These are phyloP conservation scores for Bryoglossum gracile DNA, from an alignment of 495 filamentous ascomycete species.

Conservation along the genomic window DNA sequence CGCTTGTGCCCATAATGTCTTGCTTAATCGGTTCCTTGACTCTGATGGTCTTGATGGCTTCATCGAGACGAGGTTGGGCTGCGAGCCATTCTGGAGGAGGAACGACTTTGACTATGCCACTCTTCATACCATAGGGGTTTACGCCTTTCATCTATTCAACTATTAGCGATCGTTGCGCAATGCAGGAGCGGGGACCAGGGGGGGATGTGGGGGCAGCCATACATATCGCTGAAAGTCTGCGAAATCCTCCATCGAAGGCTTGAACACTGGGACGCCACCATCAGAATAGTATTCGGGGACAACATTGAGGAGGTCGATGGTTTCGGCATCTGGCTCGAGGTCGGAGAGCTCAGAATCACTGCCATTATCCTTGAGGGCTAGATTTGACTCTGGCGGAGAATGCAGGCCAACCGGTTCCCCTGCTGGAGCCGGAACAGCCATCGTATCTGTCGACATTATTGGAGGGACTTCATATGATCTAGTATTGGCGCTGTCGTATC, in stretches of 20 bases:
- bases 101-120: conserved; percentile 91
- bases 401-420: conserved; percentile 12
- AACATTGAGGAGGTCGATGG: conserved; percentile 30
- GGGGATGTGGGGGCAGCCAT: conserved; percentile 17
- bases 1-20: conserved; percentile 90
- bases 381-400: conserved; percentile 22
- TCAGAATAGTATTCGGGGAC: conserved; percentile 83
- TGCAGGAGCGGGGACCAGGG: neutral
- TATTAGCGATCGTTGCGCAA: conserved; percentile 1
- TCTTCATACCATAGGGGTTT: conserved; percentile 92
- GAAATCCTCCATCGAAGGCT: conserved; percentile 92
- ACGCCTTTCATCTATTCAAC: conserved; percentile 60
- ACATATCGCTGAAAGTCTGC: conserved; percentile 78
- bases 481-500: neutral
- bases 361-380: conserved; percentile 11
- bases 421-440: conserved; percentile 13
- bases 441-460: conserved; percentile 21
- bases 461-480: conserved; percentile 16
- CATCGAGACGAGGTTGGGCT: conserved; percentile 65
- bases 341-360: conserved; percentile 53
- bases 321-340: conserved; percentile 48
- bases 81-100: conserved; percentile 93
- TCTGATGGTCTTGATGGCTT: conserved; percentile 81
- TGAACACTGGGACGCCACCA: conserved; percentile 87
- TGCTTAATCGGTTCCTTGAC: conserved; percentile 97